These are phyloP conservation scores for Vitis hybrid DNA, from an alignment of 177 flowering plant species.

Conservation along the genomic window DNA sequence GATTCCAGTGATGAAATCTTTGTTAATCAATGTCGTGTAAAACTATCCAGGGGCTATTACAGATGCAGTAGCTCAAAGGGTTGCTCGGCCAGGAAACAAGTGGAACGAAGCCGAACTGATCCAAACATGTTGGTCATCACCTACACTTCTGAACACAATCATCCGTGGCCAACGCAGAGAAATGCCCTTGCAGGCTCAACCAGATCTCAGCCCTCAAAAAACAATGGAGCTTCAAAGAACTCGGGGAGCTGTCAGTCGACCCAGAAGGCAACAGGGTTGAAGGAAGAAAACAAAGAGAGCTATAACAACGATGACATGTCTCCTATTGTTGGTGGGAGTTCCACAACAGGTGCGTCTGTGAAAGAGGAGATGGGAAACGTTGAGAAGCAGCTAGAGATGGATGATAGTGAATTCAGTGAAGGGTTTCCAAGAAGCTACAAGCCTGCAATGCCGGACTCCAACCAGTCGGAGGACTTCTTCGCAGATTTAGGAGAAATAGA, in stretches of 20 bases:
- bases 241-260: conserved; percentile 17
- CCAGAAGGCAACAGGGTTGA: conserved; percentile 22
- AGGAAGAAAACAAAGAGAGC: conserved; percentile 43
- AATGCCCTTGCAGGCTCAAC: conserved; percentile 93
- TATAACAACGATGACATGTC: conserved; percentile 8
- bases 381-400: conserved; percentile 24
- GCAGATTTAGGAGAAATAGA: conserved; percentile 71
- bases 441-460: conserved; percentile 35
- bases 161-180: conserved; percentile 97
- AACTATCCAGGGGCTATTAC: conserved; percentile 67
- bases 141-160: conserved; percentile 95
- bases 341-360: conserved; percentile 18
- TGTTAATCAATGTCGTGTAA: not conserved
- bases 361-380: conserved; percentile 49
- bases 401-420: conserved; percentile 23
- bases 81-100: conserved; percentile 92
- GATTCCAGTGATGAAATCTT: not conserved
- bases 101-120: conserved; percentile 85
- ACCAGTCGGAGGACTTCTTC: conserved; percentile 53
- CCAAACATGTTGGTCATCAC: conserved; percentile 94
- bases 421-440: conserved; percentile 37
- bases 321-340: conserved; percentile 2
- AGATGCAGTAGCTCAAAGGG: conserved; percentile 97
- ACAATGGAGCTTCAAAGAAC: conserved; percentile 25
- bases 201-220: conserved; percentile 59